phyloP scores from a whole-genome alignment of 805 yeast species.

The Candida koratica region DNA sequence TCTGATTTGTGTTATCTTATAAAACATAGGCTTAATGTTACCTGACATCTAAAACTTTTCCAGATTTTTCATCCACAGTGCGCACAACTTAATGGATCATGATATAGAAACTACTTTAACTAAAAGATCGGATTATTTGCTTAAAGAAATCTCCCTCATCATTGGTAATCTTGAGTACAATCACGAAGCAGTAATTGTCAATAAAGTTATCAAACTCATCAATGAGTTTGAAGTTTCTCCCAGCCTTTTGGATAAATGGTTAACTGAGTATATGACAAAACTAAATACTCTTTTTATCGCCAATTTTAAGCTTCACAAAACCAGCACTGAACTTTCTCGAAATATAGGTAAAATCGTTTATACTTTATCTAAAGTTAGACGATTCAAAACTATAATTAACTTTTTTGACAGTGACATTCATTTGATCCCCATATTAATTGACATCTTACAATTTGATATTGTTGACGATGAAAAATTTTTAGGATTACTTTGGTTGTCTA shows the following conservation, averaged over 20 bases:
- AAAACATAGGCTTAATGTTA: constrained; percentile 15
- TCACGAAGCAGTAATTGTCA: constrained; percentile 2
- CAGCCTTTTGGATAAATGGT: constrained; percentile 42
- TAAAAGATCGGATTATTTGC: constrained; percentile 4
- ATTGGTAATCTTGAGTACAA: constrained; percentile 1
- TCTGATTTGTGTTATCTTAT: constrained; percentile 69
- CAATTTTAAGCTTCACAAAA: background rate
- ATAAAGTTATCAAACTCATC: constrained; percentile 18
- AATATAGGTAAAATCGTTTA: constrained; percentile 45
- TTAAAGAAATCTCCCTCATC: constrained; percentile 1
- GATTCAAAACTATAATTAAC: constrained; percentile 55
- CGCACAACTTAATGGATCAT: constrained; percentile 1
- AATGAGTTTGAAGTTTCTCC: constrained; percentile 55
- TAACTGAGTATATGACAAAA: constrained; percentile 30
- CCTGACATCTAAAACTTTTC: constrained; percentile 7
- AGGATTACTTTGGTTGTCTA: constrained; percentile 66
- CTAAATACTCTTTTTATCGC: constrained; percentile 26
- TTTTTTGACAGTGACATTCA: constrained; percentile 59
- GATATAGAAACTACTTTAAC: constrained; percentile 2
- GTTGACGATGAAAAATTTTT: constrained; percentile 28
- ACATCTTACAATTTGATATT: constrained; percentile 4
- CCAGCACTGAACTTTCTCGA: constrained; percentile 1
- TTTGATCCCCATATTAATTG: constrained; percentile 36
- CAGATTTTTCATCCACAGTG: background rate
- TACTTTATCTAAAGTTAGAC: constrained; percentile 59